These are phyloP conservation scores for Colletotrichum musae DNA, from an alignment of 2,329 filamentous ascomycete genomes.

Conservation along the genomic window DNA sequence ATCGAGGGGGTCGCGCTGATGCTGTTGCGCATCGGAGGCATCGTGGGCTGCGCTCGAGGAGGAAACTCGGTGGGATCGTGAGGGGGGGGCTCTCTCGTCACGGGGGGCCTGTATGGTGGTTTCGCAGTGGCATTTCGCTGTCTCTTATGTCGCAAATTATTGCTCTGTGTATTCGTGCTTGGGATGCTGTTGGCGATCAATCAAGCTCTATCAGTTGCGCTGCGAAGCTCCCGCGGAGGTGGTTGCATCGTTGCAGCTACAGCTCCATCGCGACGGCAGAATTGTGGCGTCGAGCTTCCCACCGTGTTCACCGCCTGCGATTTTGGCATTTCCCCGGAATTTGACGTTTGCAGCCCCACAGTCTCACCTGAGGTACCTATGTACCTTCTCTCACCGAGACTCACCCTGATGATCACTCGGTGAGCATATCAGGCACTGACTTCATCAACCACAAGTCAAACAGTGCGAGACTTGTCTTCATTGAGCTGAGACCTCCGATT, in stretches of 20 bases:
- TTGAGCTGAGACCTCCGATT: no score
- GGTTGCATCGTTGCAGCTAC: slow-evolving; percentile 29
- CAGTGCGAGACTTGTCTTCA: not conserved
- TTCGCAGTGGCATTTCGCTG: slow-evolving; percentile 34
- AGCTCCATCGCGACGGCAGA: slow-evolving; percentile 35
- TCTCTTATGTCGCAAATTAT: not conserved
- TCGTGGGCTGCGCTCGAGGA: not conserved
- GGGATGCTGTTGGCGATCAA: not conserved
- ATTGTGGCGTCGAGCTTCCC: slow-evolving; percentile 28
- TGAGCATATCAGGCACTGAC: no score
- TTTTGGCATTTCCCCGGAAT: slow-evolving; percentile 8
- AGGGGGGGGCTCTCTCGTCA: slow-evolving; percentile 25
- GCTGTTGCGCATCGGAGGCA: slow-evolving; percentile 57
- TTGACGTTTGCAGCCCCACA: slow-evolving; percentile 11
- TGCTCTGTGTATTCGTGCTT: not conserved
- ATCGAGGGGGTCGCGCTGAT: slow-evolving; percentile 55
- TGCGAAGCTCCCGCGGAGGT: not conserved
- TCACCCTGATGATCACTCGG: no score
- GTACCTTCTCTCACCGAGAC: no score
- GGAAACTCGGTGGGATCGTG: no score
- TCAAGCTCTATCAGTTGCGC: slow-evolving; percentile 6
- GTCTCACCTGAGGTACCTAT: not conserved
- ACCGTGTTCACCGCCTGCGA: slow-evolving; percentile 7
- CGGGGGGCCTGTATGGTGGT: slow-evolving; percentile 24
- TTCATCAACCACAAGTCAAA: no score